These are phyloP conservation scores for Helotiales sp. DNA, from an alignment of 2,329 filamentous ascomycete genomes.

Conservation along the genomic window DNA sequence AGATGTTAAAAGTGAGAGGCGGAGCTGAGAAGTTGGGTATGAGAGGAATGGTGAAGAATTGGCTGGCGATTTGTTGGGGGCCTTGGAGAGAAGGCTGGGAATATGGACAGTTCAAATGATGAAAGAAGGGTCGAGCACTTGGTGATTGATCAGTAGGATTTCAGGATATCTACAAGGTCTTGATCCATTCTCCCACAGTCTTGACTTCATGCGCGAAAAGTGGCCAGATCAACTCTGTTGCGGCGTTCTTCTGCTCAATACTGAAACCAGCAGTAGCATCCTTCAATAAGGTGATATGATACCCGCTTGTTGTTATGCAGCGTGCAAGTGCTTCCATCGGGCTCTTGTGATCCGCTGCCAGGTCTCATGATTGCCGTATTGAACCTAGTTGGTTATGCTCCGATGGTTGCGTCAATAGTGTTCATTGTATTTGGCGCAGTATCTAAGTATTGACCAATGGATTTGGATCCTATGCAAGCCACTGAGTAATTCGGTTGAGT, in stretches of 20 bases:
- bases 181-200: conserved; percentile 36
- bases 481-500: neutral
- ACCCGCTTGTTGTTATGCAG: conserved; percentile 34
- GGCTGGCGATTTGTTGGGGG: conserved; percentile 29
- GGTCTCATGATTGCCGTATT: neutral
- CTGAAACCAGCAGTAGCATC: conserved; percentile 39
- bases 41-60: conserved; percentile 33
- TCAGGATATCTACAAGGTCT: conserved; percentile 22
- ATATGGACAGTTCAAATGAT: conserved; percentile 19
- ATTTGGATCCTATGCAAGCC: neutral
- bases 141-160: neutral
- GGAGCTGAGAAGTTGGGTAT: conserved; percentile 28
- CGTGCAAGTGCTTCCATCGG: too few relatives aligned
- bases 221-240: conserved; percentile 39
- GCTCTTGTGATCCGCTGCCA: too few relatives aligned
- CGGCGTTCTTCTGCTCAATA: conserved; percentile 33
- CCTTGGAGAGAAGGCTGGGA: conserved; percentile 33
- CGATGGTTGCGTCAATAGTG: neutral
- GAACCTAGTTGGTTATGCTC: neutral
- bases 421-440: neutral
- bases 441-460: neutral
- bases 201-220: conserved; percentile 38
- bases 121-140: neutral
- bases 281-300: conserved; percentile 37
- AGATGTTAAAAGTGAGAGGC: conserved; percentile 33